These are phyloP conservation scores for Antrodiella citrinella DNA, from an alignment of 768 basidiomycete genomes.

Conservation along the genomic window DNA sequence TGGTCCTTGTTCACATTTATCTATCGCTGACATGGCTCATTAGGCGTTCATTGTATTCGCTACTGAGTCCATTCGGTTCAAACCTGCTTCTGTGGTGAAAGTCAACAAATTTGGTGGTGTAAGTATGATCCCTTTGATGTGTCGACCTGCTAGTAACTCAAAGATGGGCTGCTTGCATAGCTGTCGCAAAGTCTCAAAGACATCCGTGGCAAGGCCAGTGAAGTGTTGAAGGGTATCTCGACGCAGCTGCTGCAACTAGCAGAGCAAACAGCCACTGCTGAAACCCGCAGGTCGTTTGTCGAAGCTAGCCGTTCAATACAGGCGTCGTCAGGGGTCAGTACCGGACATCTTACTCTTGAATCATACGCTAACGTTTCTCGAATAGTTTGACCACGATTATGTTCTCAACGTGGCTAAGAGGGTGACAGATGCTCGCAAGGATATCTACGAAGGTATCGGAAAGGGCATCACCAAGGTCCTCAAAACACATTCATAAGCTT, in stretches of 20 bases:
- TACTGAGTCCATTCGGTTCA: slow-evolving; percentile 69
- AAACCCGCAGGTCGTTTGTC: slow-evolving; percentile 43
- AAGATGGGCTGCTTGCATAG: too few species aligned
- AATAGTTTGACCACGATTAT: slow-evolving; percentile 61
- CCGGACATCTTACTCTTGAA: not conserved
- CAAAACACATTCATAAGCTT: slow-evolving; percentile 24
- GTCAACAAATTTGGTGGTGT: slow-evolving; percentile 68
- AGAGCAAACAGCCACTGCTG: slow-evolving; percentile 45
- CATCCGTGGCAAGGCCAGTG: slow-evolving; percentile 44
- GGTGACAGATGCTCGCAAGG: slow-evolving; percentile 61
- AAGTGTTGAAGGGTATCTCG: slow-evolving; percentile 52
- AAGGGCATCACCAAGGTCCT: slow-evolving; percentile 58
- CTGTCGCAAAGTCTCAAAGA: slow-evolving; percentile 60
- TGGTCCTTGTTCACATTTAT: slow-evolving; percentile 1
- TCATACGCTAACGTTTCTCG: slow-evolving; percentile 7
- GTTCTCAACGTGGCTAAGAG: slow-evolving; percentile 53
- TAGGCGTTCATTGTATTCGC: slow-evolving; percentile 69
- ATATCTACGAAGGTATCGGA: slow-evolving; percentile 60
- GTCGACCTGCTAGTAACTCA: too few species aligned
- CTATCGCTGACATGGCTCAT: not conserved
- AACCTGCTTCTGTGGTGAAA: slow-evolving; percentile 58
- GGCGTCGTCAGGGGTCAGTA: not conserved
- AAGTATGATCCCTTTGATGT: too few species aligned
- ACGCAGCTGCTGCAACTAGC: slow-evolving; percentile 37
- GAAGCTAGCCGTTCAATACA: slow-evolving; percentile 32